phyloP scores from a whole-genome alignment of 306 rosid genomes.

The Boehmeria nivea region DNA sequence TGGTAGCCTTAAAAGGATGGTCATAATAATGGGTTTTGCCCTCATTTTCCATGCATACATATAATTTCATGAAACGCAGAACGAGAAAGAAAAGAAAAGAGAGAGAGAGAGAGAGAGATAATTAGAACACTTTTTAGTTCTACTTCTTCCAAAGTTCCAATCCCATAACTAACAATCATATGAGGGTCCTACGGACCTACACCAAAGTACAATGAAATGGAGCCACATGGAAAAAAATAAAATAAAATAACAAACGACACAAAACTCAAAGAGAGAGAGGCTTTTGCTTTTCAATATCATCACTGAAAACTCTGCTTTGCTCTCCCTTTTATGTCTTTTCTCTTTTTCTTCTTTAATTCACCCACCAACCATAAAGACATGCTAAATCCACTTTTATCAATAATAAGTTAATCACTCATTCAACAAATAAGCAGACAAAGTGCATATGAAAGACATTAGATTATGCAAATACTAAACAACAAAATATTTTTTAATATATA shows the following conservation, averaged over 20 bases:
- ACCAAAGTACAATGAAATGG: conserved; percentile 1
- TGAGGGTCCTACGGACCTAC: conserved; percentile 5
- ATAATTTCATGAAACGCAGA: too few relatives aligned
- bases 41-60: too few relatives aligned
- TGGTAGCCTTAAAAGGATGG: too few relatives aligned
- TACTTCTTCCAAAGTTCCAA: conserved; percentile 2
- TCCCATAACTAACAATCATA: neutral
- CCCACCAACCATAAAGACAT: neutral
- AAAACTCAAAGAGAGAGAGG: neutral
- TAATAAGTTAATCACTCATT: conserved; percentile 11
- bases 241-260: conserved; percentile 1
- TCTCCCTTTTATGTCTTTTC: conserved; percentile 9
- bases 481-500: neutral
- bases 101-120: too few relatives aligned
- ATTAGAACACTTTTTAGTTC: neutral
- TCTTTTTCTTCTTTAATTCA: neutral
- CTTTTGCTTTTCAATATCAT: conserved; percentile 20
- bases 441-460: conserved; percentile 8
- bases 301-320: conserved; percentile 18
- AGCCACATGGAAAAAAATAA: conserved; percentile 5
- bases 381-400: neutral
- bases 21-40: too few relatives aligned
- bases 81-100: too few relatives aligned
- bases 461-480: neutral
- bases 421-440: neutral